Conservation (phyloP, 306 rosid genomes). For the Quercus alba region DNA sequence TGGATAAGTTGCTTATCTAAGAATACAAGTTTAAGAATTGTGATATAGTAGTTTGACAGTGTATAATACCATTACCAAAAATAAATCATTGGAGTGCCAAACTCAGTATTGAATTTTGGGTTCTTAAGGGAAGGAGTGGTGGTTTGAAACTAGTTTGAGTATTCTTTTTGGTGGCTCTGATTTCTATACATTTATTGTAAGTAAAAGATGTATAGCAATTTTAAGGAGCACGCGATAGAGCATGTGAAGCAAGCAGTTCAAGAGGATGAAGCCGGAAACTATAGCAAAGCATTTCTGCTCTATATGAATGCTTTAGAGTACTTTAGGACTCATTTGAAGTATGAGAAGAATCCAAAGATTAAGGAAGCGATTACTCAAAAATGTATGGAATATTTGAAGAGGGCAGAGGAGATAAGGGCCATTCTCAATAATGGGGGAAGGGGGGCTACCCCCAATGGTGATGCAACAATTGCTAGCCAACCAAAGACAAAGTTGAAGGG, state of each 20-base stretch:
- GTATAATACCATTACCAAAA: not conserved
- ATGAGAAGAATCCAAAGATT: constrained; percentile 91
- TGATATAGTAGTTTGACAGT: not conserved
- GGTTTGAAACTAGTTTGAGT: not conserved
- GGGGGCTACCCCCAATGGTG: constrained; percentile 77
- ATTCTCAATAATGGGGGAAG: constrained; percentile 82
- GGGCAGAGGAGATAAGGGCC: constrained; percentile 88
- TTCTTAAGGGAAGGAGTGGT: not conserved
- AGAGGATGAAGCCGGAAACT: constrained; percentile 84
- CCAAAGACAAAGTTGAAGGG: constrained; percentile 83
- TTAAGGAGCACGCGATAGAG: constrained; percentile 92
- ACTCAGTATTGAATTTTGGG: not conserved
- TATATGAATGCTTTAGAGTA: constrained; percentile 95
- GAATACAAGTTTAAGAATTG: no score
- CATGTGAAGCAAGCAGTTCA: constrained; percentile 90
- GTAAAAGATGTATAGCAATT: constrained; percentile 83
- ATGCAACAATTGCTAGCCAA: constrained; percentile 73
- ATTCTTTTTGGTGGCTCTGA: not conserved
- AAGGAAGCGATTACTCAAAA: constrained; percentile 89
- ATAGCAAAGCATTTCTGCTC: constrained; percentile 83
- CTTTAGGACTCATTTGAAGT: constrained; percentile 88
- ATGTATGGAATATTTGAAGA: constrained; percentile 84
- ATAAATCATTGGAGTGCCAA: not conserved
- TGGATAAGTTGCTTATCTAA: no score
- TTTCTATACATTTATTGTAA: constrained; percentile 24